These are phyloP conservation scores for Yarrowia sp. DNA, from an alignment of 805 yeast species.

Conservation along the genomic window DNA sequence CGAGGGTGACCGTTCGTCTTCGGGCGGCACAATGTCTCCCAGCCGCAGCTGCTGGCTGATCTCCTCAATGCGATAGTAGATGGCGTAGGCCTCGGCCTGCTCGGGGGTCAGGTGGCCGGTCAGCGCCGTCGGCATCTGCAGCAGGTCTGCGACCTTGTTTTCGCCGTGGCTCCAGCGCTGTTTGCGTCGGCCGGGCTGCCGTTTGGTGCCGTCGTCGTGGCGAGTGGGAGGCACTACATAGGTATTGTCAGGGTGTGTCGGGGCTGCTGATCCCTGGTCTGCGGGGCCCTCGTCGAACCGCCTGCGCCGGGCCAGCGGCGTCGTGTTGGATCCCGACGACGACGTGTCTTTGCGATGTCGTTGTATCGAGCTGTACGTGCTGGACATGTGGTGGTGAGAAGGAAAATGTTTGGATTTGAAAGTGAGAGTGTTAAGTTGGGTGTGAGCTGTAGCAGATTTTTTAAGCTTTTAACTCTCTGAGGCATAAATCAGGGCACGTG, in stretches of 20 bases:
- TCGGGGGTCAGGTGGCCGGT: slow-evolving; percentile 68
- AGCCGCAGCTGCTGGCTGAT: slow-evolving; percentile 65
- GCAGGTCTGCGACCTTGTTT: slow-evolving; percentile 46
- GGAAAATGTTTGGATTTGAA: slow-evolving; percentile 2
- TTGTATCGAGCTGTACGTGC: slow-evolving; percentile 37
- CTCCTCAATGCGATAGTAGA: slow-evolving; percentile 78
- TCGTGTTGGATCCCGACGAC: slow-evolving; percentile 36
- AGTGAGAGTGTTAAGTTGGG: slow-evolving; percentile 33
- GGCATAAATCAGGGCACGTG: slow-evolving; percentile 39
- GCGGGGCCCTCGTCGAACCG: slow-evolving; percentile 38
- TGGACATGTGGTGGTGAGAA: slow-evolving; percentile 34
- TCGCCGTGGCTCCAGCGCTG: slow-evolving; percentile 48
- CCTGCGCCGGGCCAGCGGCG: slow-evolving; percentile 38
- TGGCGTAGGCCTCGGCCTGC: slow-evolving; percentile 74
- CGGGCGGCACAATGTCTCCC: slow-evolving; percentile 58
- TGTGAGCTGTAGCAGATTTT: slow-evolving; percentile 37
- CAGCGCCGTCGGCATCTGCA: slow-evolving; percentile 53
- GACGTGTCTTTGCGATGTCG: slow-evolving; percentile 37
- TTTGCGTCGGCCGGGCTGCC: slow-evolving; percentile 41
- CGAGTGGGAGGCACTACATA: slow-evolving; percentile 35
- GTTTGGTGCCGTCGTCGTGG: slow-evolving; percentile 35
- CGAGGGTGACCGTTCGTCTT: slow-evolving; percentile 69
- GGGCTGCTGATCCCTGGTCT: slow-evolving; percentile 20
- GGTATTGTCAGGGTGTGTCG: slow-evolving; percentile 13
- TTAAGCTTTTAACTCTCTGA: slow-evolving; percentile 35